A percentile compares a stretch with the other conserved stretches of the same genome.
Evolutionary conservation across 2,329 filamentous ascomycete genomes (phyloP).

Genomic region (Aspergillus sojae): DNA sequence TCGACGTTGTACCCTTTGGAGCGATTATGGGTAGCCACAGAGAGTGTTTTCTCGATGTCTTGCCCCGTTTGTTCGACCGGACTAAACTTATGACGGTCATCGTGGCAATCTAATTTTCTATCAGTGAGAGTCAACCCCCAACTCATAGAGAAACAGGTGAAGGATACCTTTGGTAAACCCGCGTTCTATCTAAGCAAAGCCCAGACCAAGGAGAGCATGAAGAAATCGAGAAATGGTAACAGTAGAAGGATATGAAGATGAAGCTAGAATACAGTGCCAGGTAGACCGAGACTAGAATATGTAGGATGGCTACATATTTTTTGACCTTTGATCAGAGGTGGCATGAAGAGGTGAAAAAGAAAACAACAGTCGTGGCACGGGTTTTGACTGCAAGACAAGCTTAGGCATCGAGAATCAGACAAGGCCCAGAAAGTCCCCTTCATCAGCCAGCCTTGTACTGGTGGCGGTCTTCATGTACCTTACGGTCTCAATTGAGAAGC

Average conservation of each 20-base stretch:
- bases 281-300: neutral
- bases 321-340: neutral
- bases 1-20: conserved; percentile 44
- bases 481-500: neutral
- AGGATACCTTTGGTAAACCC: neutral
- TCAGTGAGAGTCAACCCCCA: neutral
- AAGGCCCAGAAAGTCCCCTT: conserved; percentile 9
- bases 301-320: neutral
- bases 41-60: conserved; percentile 40
- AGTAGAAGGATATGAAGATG: neutral
- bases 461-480: conserved; percentile 13
- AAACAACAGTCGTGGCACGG: neutral
- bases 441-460: conserved; percentile 4
- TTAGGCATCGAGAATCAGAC: conserved; percentile 1
- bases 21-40: conserved; percentile 48
- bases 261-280: neutral
- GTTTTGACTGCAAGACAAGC: neutral
- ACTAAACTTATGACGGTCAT: conserved; percentile 40
- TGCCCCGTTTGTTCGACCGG: conserved; percentile 41
- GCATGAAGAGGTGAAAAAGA: neutral
- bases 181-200: neutral
- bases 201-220: neutral
- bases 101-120: conserved; percentile 11
- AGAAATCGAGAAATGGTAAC: neutral
- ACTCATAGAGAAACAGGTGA: no score